A percentile compares a stretch with the other conserved stretches of the same genome.
Conservation (phyloP, 768 basidiomycete species). For the Terana coerulea region DNA sequence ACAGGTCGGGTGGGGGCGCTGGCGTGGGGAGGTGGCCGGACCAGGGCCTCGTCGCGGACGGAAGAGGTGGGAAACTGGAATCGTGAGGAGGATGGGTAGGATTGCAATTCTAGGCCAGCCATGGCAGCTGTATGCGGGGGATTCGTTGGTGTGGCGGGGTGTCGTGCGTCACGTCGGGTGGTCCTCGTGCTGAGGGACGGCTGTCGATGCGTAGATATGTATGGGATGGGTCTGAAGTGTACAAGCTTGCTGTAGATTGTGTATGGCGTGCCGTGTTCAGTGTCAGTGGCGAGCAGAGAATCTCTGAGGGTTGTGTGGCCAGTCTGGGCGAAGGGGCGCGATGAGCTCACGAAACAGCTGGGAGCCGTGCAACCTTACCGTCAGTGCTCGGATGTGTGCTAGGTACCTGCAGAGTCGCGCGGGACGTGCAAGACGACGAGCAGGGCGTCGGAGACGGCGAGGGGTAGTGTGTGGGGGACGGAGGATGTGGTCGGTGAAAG, state of each 20-base stretch:
- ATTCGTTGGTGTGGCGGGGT: neutral
- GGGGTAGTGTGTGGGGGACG: neutral
- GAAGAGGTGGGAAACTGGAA: slow-evolving; percentile 36
- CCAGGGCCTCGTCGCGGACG: slow-evolving; percentile 26
- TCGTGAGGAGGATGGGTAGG: slow-evolving; percentile 14
- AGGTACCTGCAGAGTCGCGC: slow-evolving; percentile 3
- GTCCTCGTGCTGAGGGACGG: too few relatives aligned
- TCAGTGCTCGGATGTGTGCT: neutral
- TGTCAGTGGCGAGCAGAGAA: too few relatives aligned
- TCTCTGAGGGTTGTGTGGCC: too few relatives aligned
- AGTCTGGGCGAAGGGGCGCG: slow-evolving; percentile 2
- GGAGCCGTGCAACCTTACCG: too few relatives aligned
- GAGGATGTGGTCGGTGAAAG: slow-evolving; percentile 3
- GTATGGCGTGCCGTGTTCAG: too few relatives aligned
- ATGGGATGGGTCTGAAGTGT: too few relatives aligned
- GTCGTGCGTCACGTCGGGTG: neutral
- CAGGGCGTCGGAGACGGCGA: slow-evolving; percentile 7
- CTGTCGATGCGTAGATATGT: too few relatives aligned
- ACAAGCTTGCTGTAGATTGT: too few relatives aligned
- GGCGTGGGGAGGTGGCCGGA: slow-evolving; percentile 23
- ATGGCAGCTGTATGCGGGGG: slow-evolving; percentile 9
- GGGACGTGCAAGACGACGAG: slow-evolving; percentile 1
- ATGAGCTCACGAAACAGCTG: too few relatives aligned
- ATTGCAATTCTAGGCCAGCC: slow-evolving; percentile 22
- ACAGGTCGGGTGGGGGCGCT: slow-evolving; percentile 15